Conservation (phyloP, 768 basidiomycete genomes). For the Exidia glandulosa region DNA sequence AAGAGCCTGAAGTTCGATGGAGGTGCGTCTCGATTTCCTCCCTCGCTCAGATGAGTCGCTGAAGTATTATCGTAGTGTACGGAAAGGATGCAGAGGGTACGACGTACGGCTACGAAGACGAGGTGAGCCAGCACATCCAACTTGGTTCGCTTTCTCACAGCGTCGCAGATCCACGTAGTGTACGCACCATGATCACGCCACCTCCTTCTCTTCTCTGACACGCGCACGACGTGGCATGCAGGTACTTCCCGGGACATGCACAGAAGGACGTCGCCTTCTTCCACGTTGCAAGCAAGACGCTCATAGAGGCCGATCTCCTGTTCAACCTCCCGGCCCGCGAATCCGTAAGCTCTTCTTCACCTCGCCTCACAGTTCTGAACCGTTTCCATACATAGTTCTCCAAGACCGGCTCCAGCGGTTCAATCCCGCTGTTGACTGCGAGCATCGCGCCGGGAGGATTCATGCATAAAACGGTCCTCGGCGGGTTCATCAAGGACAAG, state of each 20-base stretch:
- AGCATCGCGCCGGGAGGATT: not conserved
- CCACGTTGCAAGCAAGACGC: conserved; percentile 27
- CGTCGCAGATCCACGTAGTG: too few relatives aligned
- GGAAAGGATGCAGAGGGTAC: not conserved
- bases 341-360: not conserved
- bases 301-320: conserved; percentile 32
- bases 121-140: too few relatives aligned
- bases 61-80: not conserved
- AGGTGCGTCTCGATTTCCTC: conserved; percentile 10
- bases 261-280: conserved; percentile 31
- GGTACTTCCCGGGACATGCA: conserved; percentile 18
- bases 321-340: conserved; percentile 33
- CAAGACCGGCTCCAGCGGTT: not conserved
- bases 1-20: conserved; percentile 49
- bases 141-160: too few relatives aligned
- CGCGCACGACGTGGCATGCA: not conserved
- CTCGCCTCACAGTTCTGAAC: not conserved
- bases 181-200: too few relatives aligned
- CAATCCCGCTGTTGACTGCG: not conserved
- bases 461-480: not conserved
- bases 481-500: not conserved
- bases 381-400: too few relatives aligned
- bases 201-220: too few relatives aligned
- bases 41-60: not conserved
- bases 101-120: not conserved